Evolutionary conservation across 768 basidiomycete genomes (phyloP), one percentile per base, ranked within the genome.

Genomic region (Amanita rimosa): DNA sequence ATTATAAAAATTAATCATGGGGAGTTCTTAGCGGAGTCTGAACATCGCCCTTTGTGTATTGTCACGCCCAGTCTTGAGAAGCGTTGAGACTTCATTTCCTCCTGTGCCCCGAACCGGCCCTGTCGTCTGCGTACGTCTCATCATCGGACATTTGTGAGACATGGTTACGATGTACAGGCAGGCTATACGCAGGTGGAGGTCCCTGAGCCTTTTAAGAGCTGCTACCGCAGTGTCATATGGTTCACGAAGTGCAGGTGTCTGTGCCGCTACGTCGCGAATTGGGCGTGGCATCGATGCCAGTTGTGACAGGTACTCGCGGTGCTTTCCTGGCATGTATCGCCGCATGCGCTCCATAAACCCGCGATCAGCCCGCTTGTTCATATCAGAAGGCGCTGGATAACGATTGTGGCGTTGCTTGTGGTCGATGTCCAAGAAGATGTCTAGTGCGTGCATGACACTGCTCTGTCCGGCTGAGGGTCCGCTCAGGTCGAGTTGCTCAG

Each of bases 391-490:
- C 19, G 76, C 66, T 53, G 85, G 86, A 64, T 78, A 67, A 58
- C 83, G 72, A 62, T 79, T 72, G 52, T 83, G 73, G 37, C 78
- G 72, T 60, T 92, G 81, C 54, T 83, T 84, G 66, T 90, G 85
- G 65, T 98, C 83, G 62, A 96, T 83, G 52, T 91, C 87, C 42
- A 90, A 75, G 71, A 90, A 89, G 63, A 93, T 66, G 60, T 89
- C 87, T 19, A 89, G 67, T 7, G 87, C 83, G 55, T 83, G 89
- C 72, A 99, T 91, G 48, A 94, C 76, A 44, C 83, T 84, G 63
- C 88, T 92, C 68, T 99, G 95, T 1, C 95, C 95, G 1, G 92
- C 95, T 8, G 88, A 92, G 19, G 95, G 94, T 0, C 95, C 95
- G 50, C 81, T 85, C 46, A 82, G 74, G 53, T 85, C 79, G 35